Evolutionary conservation across 2,329 filamentous ascomycete species (phyloP).

Genomic region (Pestalotiopsis sp.): DNA sequence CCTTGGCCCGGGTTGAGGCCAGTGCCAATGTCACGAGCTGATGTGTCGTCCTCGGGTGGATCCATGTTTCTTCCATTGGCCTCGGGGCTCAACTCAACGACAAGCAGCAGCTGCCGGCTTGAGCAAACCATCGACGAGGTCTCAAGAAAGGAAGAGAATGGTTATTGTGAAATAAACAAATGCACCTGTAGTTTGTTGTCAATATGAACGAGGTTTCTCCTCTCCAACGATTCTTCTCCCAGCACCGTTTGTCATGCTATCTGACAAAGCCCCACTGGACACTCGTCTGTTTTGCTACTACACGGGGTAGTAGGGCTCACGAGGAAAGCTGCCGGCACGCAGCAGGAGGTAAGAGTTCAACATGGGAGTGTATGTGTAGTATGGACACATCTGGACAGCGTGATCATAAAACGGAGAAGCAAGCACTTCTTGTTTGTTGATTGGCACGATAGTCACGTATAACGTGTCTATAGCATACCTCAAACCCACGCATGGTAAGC

Average conservation of each 20-base stretch:
- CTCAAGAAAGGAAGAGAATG: not conserved
- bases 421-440: not conserved
- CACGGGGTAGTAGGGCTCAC: not conserved
- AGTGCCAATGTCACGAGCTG: not conserved
- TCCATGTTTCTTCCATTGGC: not conserved
- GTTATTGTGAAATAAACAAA: too few species aligned
- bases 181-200: too few species aligned
- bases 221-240: not conserved
- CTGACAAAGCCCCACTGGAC: not conserved
- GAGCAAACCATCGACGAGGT: too few species aligned
- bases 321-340: not conserved
- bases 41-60: not conserved
- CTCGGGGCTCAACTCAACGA: not conserved
- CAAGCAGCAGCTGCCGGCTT: not conserved
- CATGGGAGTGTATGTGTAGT: not conserved
- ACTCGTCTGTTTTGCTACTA: not conserved
- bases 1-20: not conserved
- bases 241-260: not conserved
- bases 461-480: not conserved
- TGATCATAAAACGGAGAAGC: not conserved
- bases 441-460: not conserved
- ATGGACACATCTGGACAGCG: not conserved
- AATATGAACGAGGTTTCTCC: not conserved
- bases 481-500: not conserved
- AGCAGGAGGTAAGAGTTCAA: not conserved